Evolutionary conservation across 805 yeast species (phyloP).

Genomic region (Starmerella davenportii): DNA sequence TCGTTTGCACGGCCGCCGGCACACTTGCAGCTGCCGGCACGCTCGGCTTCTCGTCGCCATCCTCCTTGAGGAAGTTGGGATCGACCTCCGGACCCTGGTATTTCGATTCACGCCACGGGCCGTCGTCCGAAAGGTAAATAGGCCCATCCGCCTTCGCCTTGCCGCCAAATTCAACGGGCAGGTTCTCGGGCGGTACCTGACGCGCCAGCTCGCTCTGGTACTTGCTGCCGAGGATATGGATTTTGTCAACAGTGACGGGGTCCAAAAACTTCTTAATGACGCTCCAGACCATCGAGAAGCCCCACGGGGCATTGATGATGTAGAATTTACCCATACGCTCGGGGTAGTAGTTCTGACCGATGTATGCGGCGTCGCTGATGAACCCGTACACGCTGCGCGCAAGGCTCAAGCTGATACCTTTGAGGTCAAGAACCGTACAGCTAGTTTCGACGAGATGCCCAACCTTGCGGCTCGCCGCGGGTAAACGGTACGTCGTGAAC

Average conservation of each 20-base stretch:
- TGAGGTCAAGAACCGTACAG: constrained; percentile 86
- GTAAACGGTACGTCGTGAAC: constrained; percentile 64
- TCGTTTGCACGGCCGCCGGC: no score
- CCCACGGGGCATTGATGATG: constrained; percentile 91
- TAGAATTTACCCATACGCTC: constrained; percentile 98
- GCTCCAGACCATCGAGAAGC: constrained; percentile 85
- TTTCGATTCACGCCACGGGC: constrained; percentile 91
- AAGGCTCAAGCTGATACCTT: constrained; percentile 73
- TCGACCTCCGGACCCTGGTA: constrained; percentile 82
- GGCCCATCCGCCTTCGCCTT: constrained; percentile 45
- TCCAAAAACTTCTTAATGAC: constrained; percentile 86
- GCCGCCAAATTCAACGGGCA: constrained; percentile 88
- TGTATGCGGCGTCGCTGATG: constrained; percentile 80
- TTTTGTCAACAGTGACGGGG: constrained; percentile 92
- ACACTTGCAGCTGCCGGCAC: no score
- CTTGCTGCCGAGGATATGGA: constrained; percentile 63
- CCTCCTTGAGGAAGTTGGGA: no score
- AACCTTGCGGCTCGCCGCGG: constrained; percentile 78
- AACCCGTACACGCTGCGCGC: constrained; percentile 74
- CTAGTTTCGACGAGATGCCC: constrained; percentile 80
- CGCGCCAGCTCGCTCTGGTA: constrained; percentile 70
- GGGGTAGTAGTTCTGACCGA: constrained; percentile 95
- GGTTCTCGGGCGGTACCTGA: constrained; percentile 84
- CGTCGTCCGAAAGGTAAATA: constrained; percentile 70
- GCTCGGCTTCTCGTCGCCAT: no score